Evolutionary conservation across 2,329 filamentous ascomycete species (phyloP), one percentile per base, ranked within the genome.

Genomic region (Sporothrix schenckii): DNA sequence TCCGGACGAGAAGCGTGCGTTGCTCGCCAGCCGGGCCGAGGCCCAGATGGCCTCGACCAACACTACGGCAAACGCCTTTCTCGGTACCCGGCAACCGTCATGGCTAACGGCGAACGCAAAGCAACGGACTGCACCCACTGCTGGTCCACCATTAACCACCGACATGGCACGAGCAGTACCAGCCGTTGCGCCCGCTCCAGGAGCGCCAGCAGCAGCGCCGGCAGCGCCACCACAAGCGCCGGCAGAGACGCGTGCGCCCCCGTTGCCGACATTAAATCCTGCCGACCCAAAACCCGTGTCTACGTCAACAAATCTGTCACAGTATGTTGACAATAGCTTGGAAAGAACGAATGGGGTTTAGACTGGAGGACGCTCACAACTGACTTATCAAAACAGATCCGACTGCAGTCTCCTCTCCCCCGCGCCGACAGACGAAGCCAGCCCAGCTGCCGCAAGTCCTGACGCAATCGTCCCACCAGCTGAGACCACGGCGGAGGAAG

Each of bases 371-470:
- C 27, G 14, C 3, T 16, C 6, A n/a, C 44, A 11, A 54, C 66
- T 44, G n/a, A 66, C 52, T 74, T 73, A 73, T n/a, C 69, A 73
- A 54, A 49, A 72, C 70, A 72, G 73, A 71, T 70, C 73, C 60
- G 53, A 73, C 70, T 71, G 72, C 72, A 80, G 86, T 24, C 82
- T 90, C 66, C 87, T 88, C 7, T 90, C 89, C 16, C 88, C 89
- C 44, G 84, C 88, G 14, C 84, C 86, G 13, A 91, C 87, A 76
- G 86, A 90, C 73, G 87, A 89, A 72, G 80, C 82, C 19, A 87
- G 85, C 75, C 85, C 85, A 30, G 77, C 77, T 72, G 72, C 79
- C 4, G 44, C 24, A 16, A 66, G 58, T 70, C 66, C 58, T 14
- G n/a, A 52, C n/a, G 34, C 66, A 11, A 34, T 16, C 39, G 3